Evolutionary conservation across 371 early-diverging fungal genomes (phyloP).

Genomic region (Mucor mucedo): DNA sequence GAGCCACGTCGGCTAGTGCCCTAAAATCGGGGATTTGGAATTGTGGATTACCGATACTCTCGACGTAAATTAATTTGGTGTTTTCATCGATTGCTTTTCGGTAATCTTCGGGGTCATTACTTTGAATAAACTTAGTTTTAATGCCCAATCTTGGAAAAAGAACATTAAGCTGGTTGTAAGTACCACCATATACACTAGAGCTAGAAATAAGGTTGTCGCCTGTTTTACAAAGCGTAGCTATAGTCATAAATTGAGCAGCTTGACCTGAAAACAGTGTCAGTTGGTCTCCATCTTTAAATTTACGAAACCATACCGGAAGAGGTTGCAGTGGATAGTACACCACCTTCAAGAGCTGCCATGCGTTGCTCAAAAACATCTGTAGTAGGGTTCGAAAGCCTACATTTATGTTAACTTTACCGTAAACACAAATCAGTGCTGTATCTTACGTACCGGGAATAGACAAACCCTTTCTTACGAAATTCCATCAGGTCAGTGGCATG

Average conservation of each 20-base stretch:
- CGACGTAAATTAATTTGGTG: constrained; percentile 86
- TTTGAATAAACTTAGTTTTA: constrained; percentile 70
- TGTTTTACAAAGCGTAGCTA: constrained; percentile 70
- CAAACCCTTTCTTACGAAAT: constrained; percentile 66
- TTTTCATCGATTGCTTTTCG: constrained; percentile 76
- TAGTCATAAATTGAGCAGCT: constrained; percentile 84
- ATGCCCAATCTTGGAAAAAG: constrained; percentile 82
- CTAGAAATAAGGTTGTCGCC: constrained; percentile 88
- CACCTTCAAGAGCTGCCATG: constrained; percentile 89
- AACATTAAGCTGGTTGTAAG: constrained; percentile 89
- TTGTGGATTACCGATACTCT: constrained; percentile 89
- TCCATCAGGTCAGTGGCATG: constrained; percentile 81
- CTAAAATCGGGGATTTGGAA: constrained; percentile 84
- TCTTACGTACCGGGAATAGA: constrained; percentile 67
- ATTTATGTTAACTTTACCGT: not conserved
- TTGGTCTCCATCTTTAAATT: not conserved
- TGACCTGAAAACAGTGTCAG: constrained; percentile 40
- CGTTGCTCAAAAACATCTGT: constrained; percentile 88
- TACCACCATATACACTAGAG: constrained; percentile 82
- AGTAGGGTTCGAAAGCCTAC: constrained; percentile 74
- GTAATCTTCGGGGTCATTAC: constrained; percentile 69
- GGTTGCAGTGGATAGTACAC: constrained; percentile 64
- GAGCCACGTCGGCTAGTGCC: constrained; percentile 80
- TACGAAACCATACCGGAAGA: constrained; percentile 40
- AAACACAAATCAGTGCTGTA: not conserved